Evolutionary conservation across 805 yeast genomes (phyloP), one percentile per base, ranked within the genome.

Genomic region (Wickerhamiella slavikovae): DNA sequence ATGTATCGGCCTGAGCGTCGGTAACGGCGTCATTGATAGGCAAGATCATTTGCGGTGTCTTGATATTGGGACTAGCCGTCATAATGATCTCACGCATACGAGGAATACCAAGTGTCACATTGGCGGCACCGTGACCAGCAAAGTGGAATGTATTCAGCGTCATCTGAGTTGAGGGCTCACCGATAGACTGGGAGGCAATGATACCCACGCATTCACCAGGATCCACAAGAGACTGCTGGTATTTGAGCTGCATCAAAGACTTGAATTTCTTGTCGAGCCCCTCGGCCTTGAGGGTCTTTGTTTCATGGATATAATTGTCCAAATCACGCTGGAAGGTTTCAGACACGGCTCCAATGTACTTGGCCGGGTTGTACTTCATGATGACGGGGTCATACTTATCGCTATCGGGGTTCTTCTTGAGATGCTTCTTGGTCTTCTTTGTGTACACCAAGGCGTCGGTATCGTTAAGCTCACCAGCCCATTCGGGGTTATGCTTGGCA

Each of bases 51-150:
- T 89, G 96, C 26, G 99, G 99, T n/a, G 99, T 89, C 60, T 80
- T 79, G 48, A 89, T 89, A 28, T 76, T 58, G 15, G 93, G 71
- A 35, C 94, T 79, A 14, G 99, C 99, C 9, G 99, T 91, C 99
- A 89, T 89, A 51, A 89, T 82, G 54, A 89, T 89, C 66, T 89
- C 99, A 69, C 99, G 76, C 79, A 89, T 72, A 69, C 99, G 93
- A 24, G 99, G 99, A 50, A 89, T 89, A 76, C 99, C 99, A 46
- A 89, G 65, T 1, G 99, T 89, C 39, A 89, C 99, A 57, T 89
- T 89, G 27, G 98, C 98, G 34, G 98, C 99, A 70, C 99, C 99
- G 60, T 91, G 98, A 53, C 99, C 99, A 44, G 99, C 99, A 49
- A 89, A 89, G 62, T 89, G 93, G 79, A 79, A 79, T 27, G 93